phyloP scores from a whole-genome alignment of 345 rosid species.

The Eucalyptus dawsonii region DNA sequence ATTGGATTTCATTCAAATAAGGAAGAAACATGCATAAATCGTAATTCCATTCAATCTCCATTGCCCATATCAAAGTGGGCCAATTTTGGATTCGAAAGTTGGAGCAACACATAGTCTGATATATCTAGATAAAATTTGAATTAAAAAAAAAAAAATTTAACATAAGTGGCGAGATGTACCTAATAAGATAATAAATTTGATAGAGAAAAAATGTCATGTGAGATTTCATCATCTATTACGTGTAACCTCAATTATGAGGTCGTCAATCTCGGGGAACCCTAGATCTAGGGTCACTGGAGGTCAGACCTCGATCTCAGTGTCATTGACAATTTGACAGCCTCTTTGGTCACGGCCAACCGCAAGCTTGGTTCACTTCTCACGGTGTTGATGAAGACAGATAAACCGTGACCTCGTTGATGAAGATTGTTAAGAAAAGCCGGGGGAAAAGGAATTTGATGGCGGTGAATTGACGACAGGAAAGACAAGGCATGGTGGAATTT shows the following conservation, averaged over 20 bases:
- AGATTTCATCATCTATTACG: rapidly evolving
- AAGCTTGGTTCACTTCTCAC: background rate
- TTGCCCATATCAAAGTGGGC: background rate
- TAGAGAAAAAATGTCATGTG: rapidly evolving
- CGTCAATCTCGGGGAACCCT: background rate
- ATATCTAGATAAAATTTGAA: background rate
- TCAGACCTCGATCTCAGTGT: background rate
- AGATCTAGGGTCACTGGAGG: rapidly evolving
- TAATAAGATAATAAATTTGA: background rate
- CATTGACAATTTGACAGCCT: background rate
- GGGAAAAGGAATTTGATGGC: background rate
- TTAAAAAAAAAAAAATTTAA: background rate
- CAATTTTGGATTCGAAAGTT: background rate
- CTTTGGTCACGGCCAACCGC: background rate
- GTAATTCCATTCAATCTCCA: background rate
- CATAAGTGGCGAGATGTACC: background rate
- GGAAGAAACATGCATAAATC: background rate
- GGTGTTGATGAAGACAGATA: background rate
- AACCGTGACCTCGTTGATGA: background rate
- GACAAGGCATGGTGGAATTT: background rate
- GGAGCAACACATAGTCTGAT: background rate
- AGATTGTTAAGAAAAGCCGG: background rate
- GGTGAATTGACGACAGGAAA: background rate
- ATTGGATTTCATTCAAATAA: too few relatives aligned
- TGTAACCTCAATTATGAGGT: background rate